Conservation (phyloP, 1,284 basidiomycete species). For the Microbotryum scabiosae region DNA sequence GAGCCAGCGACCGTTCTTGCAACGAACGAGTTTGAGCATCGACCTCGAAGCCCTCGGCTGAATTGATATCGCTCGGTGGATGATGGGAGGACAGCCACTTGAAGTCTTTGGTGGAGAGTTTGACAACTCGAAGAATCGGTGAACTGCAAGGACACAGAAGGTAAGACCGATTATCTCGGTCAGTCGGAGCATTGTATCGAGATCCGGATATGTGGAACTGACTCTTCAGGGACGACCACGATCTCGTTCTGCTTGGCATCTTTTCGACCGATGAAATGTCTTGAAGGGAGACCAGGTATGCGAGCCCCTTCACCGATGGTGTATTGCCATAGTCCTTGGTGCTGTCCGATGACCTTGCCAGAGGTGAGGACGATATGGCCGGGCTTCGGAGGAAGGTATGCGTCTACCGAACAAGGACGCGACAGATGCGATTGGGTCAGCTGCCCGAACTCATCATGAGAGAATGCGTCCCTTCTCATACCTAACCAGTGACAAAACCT, state of each 20-base stretch:
- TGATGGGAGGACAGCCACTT: slow-evolving; percentile 65
- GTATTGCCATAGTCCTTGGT: slow-evolving; percentile 75
- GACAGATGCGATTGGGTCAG: no score
- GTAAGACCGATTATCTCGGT: no score
- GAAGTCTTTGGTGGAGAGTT: slow-evolving; percentile 51
- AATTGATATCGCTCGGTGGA: slow-evolving; percentile 48
- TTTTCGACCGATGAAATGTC: slow-evolving; percentile 71
- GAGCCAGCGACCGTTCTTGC: slow-evolving; percentile 54
- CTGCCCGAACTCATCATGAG: neutral
- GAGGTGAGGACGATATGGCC: slow-evolving; percentile 60
- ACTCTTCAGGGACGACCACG: slow-evolving; percentile 67
- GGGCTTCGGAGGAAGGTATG: slow-evolving; percentile 62
- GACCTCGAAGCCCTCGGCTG: slow-evolving; percentile 46
- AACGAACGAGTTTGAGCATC: slow-evolving; percentile 62
- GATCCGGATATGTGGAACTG: slow-evolving; percentile 37
- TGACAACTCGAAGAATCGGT: slow-evolving; percentile 54
- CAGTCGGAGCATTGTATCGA: neutral
- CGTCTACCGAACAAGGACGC: slow-evolving; percentile 46
- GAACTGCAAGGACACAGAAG: slow-evolving; percentile 7
- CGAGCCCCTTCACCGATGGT: slow-evolving; percentile 76
- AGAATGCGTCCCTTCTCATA: neutral
- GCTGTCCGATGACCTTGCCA: slow-evolving; percentile 53
- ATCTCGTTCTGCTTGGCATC: slow-evolving; percentile 55
- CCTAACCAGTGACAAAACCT: slow-evolving; percentile 53
- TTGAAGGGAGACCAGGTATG: slow-evolving; percentile 54